Evolutionary conservation across 1,139 yeast species (phyloP).

Genomic region (Taphrina communis): DNA sequence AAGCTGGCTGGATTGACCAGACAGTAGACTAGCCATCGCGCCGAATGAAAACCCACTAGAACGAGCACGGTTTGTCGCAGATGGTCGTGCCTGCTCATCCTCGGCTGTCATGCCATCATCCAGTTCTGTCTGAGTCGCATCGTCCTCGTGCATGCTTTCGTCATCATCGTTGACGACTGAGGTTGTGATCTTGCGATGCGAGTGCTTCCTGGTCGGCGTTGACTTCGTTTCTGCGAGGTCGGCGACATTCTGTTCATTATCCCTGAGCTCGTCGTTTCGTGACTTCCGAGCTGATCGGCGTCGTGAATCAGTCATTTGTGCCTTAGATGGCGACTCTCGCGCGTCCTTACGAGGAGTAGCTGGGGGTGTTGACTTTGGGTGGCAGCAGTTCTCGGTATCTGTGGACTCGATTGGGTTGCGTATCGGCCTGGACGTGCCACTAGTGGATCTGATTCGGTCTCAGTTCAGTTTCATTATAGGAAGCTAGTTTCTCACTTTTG

Average conservation of each 20-base stretch:
- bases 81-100: conserved; percentile 43
- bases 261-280: conserved; percentile 30
- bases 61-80: conserved; percentile 46
- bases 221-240: not conserved
- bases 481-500: conserved; percentile 7
- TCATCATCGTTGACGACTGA: conserved; percentile 41
- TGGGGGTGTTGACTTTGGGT: not conserved
- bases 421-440: not conserved
- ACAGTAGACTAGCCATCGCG: conserved; percentile 47
- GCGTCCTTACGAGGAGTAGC: not conserved
- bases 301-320: conserved; percentile 25
- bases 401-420: not conserved
- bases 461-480: not conserved
- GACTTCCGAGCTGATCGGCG: conserved; percentile 35
- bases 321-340: not conserved
- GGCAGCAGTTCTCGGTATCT: not conserved
- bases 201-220: conserved; percentile 2
- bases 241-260: conserved; percentile 19
- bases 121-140: conserved; percentile 46
- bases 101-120: conserved; percentile 41
- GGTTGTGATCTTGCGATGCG: not conserved
- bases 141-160: conserved; percentile 44
- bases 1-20: conserved; percentile 45
- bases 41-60: conserved; percentile 47
- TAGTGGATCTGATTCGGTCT: not conserved